Base-by-base conservation (phyloP, 2,329 filamentous ascomycete species). In the Lachnellula occidentalis region DNA sequence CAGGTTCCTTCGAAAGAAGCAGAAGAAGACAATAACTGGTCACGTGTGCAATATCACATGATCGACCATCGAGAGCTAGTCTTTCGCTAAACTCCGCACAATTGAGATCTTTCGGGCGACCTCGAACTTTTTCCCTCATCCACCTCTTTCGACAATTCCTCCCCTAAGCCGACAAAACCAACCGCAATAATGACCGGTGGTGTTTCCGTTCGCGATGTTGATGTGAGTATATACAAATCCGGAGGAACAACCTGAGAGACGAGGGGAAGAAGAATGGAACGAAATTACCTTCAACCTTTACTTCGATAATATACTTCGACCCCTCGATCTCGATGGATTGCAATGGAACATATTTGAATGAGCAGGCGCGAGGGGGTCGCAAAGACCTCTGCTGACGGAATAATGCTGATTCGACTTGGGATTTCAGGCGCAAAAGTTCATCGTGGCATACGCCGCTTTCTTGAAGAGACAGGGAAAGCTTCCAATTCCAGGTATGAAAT, bases 401-500 rank as follows among this genome's bases (percentile, higher is more conserved):
- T 84, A 69, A 75, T 83, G 83, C 83, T 86, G 82, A 86, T 82
- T 71, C 70, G 75, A 66, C 62, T 62, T 60, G 63, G 60, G 45
- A 57, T 58, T 73, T 67, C 77, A 88, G 85, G 87, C 88, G 77
- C 87, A 91, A 76, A 90, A 92, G 80, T 94, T 94, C 82, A 92
- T 94, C 79, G 77, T 81, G 69, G 82, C 87, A 73, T 95, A 94
- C 75, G 82, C 88, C 73, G 86, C 83, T 72, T 95, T 94, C 85
- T 78, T 95, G 83, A 94, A 94, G 87, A 86, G 89, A 71, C 89
- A 94, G 82, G 90, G 90, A 78, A 92, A 92, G 82, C 87, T 94
- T 68, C 87, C 88, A 73, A 90, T 92, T 72, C 89, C 89, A 75
- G 88, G 88, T 92, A 83, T 73, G 85, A 80, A 45, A 12, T 34